A percentile compares a stretch with the other conserved stretches of the same genome.
Evolutionary conservation across 1,139 yeast genomes (phyloP).

Genomic region (Hyphopichia fennica): DNA sequence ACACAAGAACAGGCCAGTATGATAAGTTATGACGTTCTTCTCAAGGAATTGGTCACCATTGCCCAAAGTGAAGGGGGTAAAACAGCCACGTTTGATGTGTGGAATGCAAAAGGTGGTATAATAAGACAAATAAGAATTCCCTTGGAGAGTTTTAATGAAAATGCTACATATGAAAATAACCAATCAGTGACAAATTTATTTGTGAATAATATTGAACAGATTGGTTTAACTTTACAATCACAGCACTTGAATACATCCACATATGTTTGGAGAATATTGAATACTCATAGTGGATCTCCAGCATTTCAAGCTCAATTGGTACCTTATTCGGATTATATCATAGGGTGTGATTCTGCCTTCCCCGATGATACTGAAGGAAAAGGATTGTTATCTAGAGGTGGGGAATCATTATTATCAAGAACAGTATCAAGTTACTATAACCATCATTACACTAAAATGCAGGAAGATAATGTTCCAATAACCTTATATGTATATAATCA

Average conservation of each 20-base stretch:
- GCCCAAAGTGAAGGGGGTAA: constrained; percentile 29
- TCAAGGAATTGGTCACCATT: constrained; percentile 34
- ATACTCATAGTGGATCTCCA: constrained; percentile 76
- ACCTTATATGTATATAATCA: constrained; percentile 83
- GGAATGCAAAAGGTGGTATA: constrained; percentile 89
- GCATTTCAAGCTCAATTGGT: constrained; percentile 82
- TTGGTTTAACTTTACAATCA: constrained; percentile 76
- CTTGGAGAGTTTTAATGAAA: constrained; percentile 23
- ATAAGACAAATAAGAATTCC: constrained; percentile 53
- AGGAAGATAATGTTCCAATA: constrained; percentile 39
- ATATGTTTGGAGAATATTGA: constrained; percentile 84
- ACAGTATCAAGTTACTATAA: constrained; percentile 61
- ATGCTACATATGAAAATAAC: constrained; percentile 6
- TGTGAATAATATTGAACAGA: constrained; percentile 23
- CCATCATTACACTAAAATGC: constrained; percentile 39
- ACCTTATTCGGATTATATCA: constrained; percentile 84
- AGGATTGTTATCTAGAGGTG: constrained; percentile 73
- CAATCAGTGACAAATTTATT: constrained; percentile 15
- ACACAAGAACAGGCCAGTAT: constrained; percentile 40
- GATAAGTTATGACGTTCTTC: constrained; percentile 33
- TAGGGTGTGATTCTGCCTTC: constrained; percentile 72
- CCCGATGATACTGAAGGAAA: constrained; percentile 54
- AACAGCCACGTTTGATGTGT: constrained; percentile 61
- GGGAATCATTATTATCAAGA: constrained; percentile 75
- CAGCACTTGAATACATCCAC: constrained; percentile 76